Evolutionary conservation across 768 basidiomycete species (phyloP).

Genomic region (Hericium erinaceus): DNA sequence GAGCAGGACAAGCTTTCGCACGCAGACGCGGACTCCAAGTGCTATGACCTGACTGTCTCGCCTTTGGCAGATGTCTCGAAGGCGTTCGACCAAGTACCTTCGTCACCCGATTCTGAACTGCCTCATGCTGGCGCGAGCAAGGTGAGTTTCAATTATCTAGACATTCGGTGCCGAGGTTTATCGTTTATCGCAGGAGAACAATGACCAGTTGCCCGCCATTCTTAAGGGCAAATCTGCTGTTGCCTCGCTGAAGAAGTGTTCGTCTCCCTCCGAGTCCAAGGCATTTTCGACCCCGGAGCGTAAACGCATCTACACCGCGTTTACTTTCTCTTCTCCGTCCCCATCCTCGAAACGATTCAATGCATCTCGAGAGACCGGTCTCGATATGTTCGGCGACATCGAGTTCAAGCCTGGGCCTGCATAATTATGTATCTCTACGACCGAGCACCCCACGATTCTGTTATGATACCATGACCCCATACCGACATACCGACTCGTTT

Average conservation of each 20-base stretch:
- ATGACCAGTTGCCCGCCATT: slow-evolving; percentile 4
- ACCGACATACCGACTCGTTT: neutral
- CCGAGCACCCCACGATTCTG: neutral
- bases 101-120: neutral
- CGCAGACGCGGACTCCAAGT: slow-evolving; percentile 56
- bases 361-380: slow-evolving; percentile 11
- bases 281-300: slow-evolving; percentile 69
- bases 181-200: neutral
- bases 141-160: neutral
- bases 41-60: slow-evolving; percentile 71
- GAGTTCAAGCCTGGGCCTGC: slow-evolving; percentile 10
- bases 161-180: neutral
- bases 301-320: slow-evolving; percentile 60
- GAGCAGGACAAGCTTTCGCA: slow-evolving; percentile 38
- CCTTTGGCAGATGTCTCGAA: slow-evolving; percentile 69
- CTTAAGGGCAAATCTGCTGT: slow-evolving; percentile 1
- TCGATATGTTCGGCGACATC: slow-evolving; percentile 16
- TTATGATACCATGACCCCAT: slow-evolving; percentile 1
- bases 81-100: slow-evolving; percentile 42
- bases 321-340: slow-evolving; percentile 73
- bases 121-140: neutral
- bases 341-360: slow-evolving; percentile 46
- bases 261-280: neutral
- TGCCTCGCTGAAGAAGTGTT: slow-evolving; percentile 1
- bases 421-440: neutral